Base-by-base conservation (phyloP, 257 asterid species). In the Solanum commersonii region DNA sequence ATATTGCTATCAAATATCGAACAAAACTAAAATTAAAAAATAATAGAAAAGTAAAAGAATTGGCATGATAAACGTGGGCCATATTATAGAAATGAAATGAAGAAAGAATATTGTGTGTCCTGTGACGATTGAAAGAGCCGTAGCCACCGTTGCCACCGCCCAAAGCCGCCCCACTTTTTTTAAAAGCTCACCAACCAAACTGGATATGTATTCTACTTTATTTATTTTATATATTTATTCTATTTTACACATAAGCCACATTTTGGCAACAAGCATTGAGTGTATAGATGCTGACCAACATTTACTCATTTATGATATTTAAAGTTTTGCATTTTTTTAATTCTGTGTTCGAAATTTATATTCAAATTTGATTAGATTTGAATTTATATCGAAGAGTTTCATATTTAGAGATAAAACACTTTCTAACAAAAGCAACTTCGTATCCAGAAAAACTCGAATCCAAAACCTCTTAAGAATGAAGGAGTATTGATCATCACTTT, bases 21-120 rank as follows among this genome's bases (percentile, higher is more conserved):
- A 5, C 9, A 1, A 74, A 74, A 42, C 0, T 7, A 77, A n/a
- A 1, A 12, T n/a, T 42, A 11, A 11, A 11, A 25, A 27, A 77
- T 2, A 25, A 15, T 8, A 40, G 25, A 49, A 49, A 2, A 77
- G 4, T 1, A 25, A 46, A 46, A 25, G n/a, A 27, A 33, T 56
- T 56, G 68, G 65, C 65, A 85, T 85, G 82, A 71, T 59, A 71
- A 34, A 71, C 88, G 88, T 71, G 72, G 88, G 84, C 84, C 88
- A 29, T 71, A 71, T 85, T 85, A 23, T 31, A 70, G 1, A 52
- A 78, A 42, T 42, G 1, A 52, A 52, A 15, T 81, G 68, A 44
- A 40, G 60, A 44, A 42, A 40, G 84, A 71, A 56, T 68, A 70
- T 68, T 40, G 59, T 20, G 42, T 67, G 63, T 10, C 12, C 38